Evolutionary conservation across 352 stramenopile species (phyloP).

Genomic region (Pythium phragmiticola): DNA sequence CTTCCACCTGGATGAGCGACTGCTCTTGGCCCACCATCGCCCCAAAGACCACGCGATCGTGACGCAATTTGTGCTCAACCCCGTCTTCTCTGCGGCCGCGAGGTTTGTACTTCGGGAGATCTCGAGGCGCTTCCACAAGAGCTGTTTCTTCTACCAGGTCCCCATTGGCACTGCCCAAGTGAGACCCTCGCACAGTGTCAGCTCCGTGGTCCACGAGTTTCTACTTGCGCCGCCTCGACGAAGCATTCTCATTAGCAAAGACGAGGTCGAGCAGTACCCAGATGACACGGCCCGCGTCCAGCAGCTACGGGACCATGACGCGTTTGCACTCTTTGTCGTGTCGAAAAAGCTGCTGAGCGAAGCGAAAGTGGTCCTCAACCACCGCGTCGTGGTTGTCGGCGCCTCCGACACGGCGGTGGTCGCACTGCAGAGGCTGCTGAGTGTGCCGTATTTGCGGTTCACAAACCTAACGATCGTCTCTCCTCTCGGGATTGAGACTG

Average conservation of each 20-base stretch:
- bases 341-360: constrained; percentile 85
- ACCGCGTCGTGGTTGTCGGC: constrained; percentile 86
- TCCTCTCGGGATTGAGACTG: constrained; percentile 58
- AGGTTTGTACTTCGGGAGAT: constrained; percentile 56
- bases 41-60: constrained; percentile 49
- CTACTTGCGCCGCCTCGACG: constrained; percentile 58
- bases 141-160: constrained; percentile 40
- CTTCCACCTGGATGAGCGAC: constrained; percentile 45
- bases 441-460: constrained; percentile 84
- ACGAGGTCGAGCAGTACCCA: constrained; percentile 49
- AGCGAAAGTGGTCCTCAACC: constrained; percentile 79
- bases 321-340: constrained; percentile 83
- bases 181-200: constrained; percentile 25
- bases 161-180: neutral
- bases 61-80: constrained; percentile 48
- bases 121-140: constrained; percentile 45
- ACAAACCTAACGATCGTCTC: constrained; percentile 86
- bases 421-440: constrained; percentile 72
- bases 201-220: constrained; percentile 54
- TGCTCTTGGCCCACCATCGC: constrained; percentile 54
- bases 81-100: constrained; percentile 44
- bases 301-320: constrained; percentile 25
- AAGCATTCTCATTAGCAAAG: constrained; percentile 37
- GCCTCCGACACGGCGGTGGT: constrained; percentile 77
- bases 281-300: constrained; percentile 36